phyloP scores from a whole-genome alignment of 2,329 filamentous ascomycete genomes.

The Arthrobotrys conoides region DNA sequence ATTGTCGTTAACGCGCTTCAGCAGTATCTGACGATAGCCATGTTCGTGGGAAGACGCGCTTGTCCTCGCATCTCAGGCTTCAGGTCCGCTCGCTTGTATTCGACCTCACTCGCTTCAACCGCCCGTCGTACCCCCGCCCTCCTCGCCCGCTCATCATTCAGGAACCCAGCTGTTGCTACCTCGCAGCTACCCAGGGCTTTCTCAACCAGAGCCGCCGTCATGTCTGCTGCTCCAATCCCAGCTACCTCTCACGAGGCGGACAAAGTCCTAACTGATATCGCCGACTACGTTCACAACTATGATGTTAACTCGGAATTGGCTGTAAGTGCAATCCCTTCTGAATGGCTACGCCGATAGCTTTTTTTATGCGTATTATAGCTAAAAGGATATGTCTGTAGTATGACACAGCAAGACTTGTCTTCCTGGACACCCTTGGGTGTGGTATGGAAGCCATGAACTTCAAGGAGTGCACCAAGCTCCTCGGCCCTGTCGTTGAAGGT shows the following conservation, averaged over 20 bases:
- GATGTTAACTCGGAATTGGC: constrained; percentile 91
- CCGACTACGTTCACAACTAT: constrained; percentile 92
- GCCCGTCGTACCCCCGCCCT: constrained; percentile 43
- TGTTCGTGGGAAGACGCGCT: constrained; percentile 58
- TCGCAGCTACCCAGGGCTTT: constrained; percentile 40
- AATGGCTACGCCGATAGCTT: constrained; percentile 7
- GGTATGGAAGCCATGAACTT: constrained; percentile 95
- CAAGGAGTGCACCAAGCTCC: constrained; percentile 93
- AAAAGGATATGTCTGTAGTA: constrained; percentile 73
- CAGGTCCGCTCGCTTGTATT: constrained; percentile 54
- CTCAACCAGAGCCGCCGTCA: constrained; percentile 49
- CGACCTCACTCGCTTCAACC: constrained; percentile 47
- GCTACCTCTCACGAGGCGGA: constrained; percentile 62
- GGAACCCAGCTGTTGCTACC: constrained; percentile 16
- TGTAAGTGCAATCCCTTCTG: constrained; percentile 72
- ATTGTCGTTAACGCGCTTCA: constrained; percentile 37
- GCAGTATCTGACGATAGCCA: constrained; percentile 50
- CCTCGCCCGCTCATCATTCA: constrained; percentile 37
- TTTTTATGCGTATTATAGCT: constrained; percentile 45
- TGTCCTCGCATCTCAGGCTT: constrained; percentile 54
- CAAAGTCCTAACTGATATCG: constrained; percentile 82
- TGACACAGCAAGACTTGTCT: constrained; percentile 95
- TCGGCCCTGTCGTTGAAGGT: constrained; percentile 88
- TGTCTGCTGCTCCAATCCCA: constrained; percentile 47
- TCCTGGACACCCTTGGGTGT: constrained; percentile 96